Evolutionary conservation across 257 asterid genomes (phyloP), one percentile per base, ranked within the genome.

Genomic region (Solanum dulcamara): DNA sequence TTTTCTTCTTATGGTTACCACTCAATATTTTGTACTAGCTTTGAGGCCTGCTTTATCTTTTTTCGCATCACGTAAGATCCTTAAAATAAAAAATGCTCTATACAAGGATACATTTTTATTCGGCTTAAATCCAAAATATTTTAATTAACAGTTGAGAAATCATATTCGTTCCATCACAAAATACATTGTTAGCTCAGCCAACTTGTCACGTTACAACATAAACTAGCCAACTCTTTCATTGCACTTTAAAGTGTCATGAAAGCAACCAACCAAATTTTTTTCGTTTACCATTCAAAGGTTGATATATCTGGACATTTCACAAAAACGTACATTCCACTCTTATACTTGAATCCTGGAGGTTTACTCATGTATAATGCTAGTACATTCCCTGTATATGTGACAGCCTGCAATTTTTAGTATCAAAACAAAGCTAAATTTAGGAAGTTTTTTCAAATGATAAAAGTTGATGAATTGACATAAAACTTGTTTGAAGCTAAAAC

Each of bases 321-420:
- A 77, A 96, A 96, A 68, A 96, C 88, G 88, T 96, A 96, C 97
- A 95, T 95, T 81, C 99, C 99, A 81, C 99, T 96, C 92, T 93
- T 95, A 92, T 95, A 96, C 86, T 89, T 94, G 94, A 96, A 94
- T 71, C 93, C 97, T 1, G 88, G 79, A 66, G 99, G 99, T 75
- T 88, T 96, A 72, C 94, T 93, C 98, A 95, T 88, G 92, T 96
- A 92, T 30, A 96, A 75, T 51, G 99, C 97, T 60, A 96, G 88
- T 14, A 96, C 98, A 86, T 95, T 94, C 83, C 99, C 98, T 67
- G 97, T 90, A 80, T 96, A 96, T 82, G 93, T 90, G 13, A 94
- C 95, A 48, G 98, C 98, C 99, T 96, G 95, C 84, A 80, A 38
- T 15, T 11, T 81, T 48, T 42, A 83, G 26, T 18, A 84, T 38